Base-by-base conservation (phyloP, 1,284 basidiomycete species). In the Puccinia novopanici region DNA sequence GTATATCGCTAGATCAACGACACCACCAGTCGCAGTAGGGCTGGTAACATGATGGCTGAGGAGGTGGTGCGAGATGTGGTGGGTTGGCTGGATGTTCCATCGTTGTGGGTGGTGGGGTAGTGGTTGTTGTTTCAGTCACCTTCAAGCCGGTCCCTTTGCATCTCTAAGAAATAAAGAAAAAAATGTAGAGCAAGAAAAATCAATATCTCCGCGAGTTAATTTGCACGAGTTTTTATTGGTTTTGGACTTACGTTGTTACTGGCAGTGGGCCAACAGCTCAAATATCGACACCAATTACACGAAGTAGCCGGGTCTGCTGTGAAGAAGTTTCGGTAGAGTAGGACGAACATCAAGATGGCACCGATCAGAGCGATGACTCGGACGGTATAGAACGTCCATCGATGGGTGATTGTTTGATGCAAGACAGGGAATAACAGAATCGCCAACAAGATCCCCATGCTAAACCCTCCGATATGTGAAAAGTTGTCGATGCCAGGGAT, bases 401-500 rank as follows among this genome's bases (percentile, higher is more conserved):
- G 50, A 52, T 79, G 76, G n/a, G 65, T 19, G 12, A 42, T 55
- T 10, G 76, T 79, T 50, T 79, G 76, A 50, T 79, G 76, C 30
- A 79, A 50, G 45, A 72, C 68, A 0, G 76, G 76, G 48, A 63
- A 77, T 55, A 12, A 45, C 3, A 79, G n/a, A 22, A 70, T 61
- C 5, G 76, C 63, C 5, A 79, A n/a, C 50, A 79, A 34, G 48
- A 79, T 54, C 0, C 85, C 85, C 24, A 85, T 83, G 27, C 83
- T 84, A 71, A 86, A 85, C 3, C 85, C 85, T 13, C 85, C 85
- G 57, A 86, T 86, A 80, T 86, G 85, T 3, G 85, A 84, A 75
- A 85, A 86, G 81, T 86, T 86, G 81, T 86, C 85, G 59, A 86
- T 81, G 0, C 84, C 85, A 0, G 85, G 85, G 42, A 86, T 72